phyloP scores from a whole-genome alignment of 768 basidiomycete species.

The Amyloporia xantha region DNA sequence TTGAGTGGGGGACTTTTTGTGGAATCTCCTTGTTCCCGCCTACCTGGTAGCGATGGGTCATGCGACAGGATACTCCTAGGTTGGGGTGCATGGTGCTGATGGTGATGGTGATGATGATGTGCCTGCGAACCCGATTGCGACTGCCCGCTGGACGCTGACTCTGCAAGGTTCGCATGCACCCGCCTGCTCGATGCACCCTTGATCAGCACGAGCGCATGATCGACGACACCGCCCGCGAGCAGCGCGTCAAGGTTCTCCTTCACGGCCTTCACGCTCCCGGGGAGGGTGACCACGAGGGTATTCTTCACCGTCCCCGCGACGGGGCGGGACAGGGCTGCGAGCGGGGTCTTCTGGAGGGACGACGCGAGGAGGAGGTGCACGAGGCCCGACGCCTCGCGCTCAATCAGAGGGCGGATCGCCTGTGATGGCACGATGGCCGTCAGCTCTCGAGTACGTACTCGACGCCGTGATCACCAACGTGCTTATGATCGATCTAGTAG shows the following conservation, averaged over 20 bases:
- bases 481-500: too few species aligned
- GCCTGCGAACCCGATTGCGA: conserved; percentile 28
- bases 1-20: neutral
- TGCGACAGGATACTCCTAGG: conserved; percentile 57
- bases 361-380: conserved; percentile 65
- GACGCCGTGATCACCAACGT: too few species aligned
- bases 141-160: conserved; percentile 17
- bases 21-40: conserved; percentile 13
- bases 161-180: conserved; percentile 45
- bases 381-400: conserved; percentile 63
- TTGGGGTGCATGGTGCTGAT: conserved; percentile 36
- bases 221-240: conserved; percentile 48
- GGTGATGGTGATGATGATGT: conserved; percentile 31
- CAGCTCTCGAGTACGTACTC: neutral
- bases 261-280: conserved; percentile 82
- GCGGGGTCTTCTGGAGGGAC: conserved; percentile 67
- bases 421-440: conserved; percentile 16
- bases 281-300: conserved; percentile 73
- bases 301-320: conserved; percentile 65
- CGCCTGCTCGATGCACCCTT: conserved; percentile 57
- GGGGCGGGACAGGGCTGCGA: conserved; percentile 79
- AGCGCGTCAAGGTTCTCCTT: conserved; percentile 67
- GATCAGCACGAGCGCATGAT: conserved; percentile 69
- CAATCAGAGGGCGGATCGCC: conserved; percentile 59
- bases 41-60: conserved; percentile 65